Conservation (phyloP, 306 rosid species). For the Cicer pinnatifidum region DNA sequence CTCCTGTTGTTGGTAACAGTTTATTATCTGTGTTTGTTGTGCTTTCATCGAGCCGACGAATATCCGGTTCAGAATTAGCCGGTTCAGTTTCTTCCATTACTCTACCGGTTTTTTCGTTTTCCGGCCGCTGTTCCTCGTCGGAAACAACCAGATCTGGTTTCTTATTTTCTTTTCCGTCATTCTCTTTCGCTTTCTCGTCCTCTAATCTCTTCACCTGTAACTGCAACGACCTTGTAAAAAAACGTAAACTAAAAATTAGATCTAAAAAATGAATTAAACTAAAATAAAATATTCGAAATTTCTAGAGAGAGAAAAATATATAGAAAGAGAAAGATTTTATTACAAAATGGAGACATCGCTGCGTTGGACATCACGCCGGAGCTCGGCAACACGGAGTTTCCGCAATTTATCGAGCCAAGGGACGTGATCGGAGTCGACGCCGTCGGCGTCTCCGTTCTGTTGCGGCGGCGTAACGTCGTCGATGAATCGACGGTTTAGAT, state of each 20-base stretch:
- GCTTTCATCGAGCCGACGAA: conserved; percentile 44
- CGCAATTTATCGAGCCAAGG: conserved; percentile 81
- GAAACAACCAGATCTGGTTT: conserved; percentile 73
- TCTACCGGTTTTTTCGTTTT: conserved; percentile 56
- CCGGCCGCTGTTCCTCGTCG: conserved; percentile 48
- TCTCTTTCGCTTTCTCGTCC: conserved; percentile 58
- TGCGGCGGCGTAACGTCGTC: conserved; percentile 19
- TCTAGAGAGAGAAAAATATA: neutral
- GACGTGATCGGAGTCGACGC: conserved; percentile 48
- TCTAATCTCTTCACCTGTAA: conserved; percentile 68
- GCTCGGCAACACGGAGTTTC: conserved; percentile 68
- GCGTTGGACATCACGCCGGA: conserved; percentile 71
- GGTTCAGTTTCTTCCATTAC: conserved; percentile 44
- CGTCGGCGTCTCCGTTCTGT: conserved; percentile 40
- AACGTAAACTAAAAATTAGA: conserved; percentile 49
- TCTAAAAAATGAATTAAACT: conserved; percentile 41
- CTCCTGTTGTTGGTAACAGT: conserved; percentile 44
- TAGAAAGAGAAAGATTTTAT: neutral
- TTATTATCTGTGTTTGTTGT: conserved; percentile 35
- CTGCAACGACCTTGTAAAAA: conserved; percentile 65
- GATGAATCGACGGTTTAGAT: conserved; percentile 69
- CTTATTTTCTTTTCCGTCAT: conserved; percentile 41
- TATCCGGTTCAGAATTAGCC: conserved; percentile 47
- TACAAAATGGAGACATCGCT: conserved; percentile 73
- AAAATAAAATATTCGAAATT: conserved; percentile 14